Conservation (phyloP, 2,329 filamentous ascomycete species). For the Macrophomina pseudophaseolina region DNA sequence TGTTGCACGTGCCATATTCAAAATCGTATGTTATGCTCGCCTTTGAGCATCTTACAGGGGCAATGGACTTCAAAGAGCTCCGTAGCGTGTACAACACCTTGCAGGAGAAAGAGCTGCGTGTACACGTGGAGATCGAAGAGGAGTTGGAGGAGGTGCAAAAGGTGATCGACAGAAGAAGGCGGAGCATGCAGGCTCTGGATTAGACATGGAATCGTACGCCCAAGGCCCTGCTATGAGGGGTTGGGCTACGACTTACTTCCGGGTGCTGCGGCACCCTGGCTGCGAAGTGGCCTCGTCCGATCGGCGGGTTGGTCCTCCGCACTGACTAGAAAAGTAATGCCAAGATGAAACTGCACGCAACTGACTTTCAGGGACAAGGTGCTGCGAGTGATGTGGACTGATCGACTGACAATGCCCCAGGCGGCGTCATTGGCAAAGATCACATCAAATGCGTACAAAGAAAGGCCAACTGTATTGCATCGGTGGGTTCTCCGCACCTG, state of each 20-base stretch:
- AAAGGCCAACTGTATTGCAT: not conserved
- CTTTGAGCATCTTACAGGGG: constrained; percentile 50
- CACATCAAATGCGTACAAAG: not conserved
- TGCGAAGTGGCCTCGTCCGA: not conserved
- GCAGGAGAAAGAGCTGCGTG: constrained; percentile 65
- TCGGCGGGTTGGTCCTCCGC: not conserved
- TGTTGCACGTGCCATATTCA: constrained; percentile 66
- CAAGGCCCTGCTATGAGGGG: not conserved
- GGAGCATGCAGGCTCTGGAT: not conserved
- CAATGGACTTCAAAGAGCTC: constrained; percentile 55
- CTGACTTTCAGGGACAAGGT: not conserved
- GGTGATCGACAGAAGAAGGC: not conserved
- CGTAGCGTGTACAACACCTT: constrained; percentile 61
- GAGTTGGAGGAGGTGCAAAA: constrained; percentile 29
- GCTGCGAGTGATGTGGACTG: not conserved
- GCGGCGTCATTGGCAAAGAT: not conserved
- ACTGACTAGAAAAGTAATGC: not conserved
- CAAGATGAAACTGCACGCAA: not conserved
- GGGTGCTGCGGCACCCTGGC: not conserved
- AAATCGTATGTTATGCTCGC: constrained; percentile 65
- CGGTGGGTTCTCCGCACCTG: not conserved
- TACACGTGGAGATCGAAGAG: constrained; percentile 61
- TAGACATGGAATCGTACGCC: not conserved
- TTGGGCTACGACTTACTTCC: not conserved
- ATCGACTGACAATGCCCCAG: not conserved